Base-by-base conservation (phyloP, 495 filamentous ascomycete genomes). In the Aspergillus sclerotioniger region DNA sequence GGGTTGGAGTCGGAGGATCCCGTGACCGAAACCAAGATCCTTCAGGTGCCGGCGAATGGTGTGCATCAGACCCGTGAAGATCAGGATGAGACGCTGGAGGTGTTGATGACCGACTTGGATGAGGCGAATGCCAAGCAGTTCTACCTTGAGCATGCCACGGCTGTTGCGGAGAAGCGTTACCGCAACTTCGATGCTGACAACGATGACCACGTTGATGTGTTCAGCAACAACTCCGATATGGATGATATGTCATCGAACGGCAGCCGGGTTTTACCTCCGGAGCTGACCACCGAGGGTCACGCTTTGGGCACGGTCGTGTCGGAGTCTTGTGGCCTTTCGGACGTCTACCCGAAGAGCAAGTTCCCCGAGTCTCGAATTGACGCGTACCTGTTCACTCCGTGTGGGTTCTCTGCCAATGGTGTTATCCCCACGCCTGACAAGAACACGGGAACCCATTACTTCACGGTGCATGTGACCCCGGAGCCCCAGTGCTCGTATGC, bases 401-500 rank as follows among this genome's bases (percentile, higher is more conserved):
- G 95, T 71, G 95, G 95, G 47, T 99, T 96, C 76, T 97, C 93
- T 6, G 95, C 95, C 76, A 99, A 99, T 63, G 95, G 91, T 50
- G 92, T 99, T 43, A 84, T 99, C 43, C 95, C 95, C 13, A 87
- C 90, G 48, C 88, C 92, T 3, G 75, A 82, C 25, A 81, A 80
- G 55, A 76, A 74, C 37, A 78, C 75, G 31, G 82, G 80, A 37
- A 90, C 88, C 16, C 91, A 98, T 75, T 99, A 99, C 74, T 99
- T 96, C 80, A 99, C 93, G 2, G 95, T 99, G 44, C 95, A 99
- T 70, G 95, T 99, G 58, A 99, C 95, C 0, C 95, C 95, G 0
- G 95, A 99, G 79, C 89, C 94, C 32, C 85, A 95, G 66, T 99
- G 93, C 80, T 96, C 91, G n/a, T 99, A 96, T 67, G 95, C 95